Evolutionary conservation across 192 early-diverging fungal species (phyloP).

Genomic region (Coemansia sp.): DNA sequence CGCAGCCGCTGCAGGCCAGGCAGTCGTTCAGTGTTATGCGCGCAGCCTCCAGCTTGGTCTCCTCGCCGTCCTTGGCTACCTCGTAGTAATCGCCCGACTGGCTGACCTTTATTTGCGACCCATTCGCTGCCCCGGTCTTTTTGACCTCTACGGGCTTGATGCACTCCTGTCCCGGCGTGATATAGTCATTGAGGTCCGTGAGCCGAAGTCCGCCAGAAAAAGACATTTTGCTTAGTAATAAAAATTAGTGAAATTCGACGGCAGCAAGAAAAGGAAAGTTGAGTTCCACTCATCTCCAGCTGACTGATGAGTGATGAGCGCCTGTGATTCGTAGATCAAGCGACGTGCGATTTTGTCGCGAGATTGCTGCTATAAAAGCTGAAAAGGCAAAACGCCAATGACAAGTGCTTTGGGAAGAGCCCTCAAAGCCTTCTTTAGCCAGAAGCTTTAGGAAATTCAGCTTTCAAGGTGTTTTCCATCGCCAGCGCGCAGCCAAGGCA

Average conservation of each 20-base stretch:
- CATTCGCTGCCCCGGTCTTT: conserved; percentile 62
- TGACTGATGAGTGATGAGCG: too few relatives aligned
- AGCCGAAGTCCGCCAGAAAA: conserved; percentile 89
- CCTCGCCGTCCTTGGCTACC: conserved; percentile 84
- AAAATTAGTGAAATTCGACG: neutral
- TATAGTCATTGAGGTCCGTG: conserved; percentile 97
- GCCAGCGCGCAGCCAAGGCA: too few relatives aligned
- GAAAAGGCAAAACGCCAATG: too few relatives aligned
- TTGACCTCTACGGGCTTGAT: conserved; percentile 91
- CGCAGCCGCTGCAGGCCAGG: conserved; percentile 98
- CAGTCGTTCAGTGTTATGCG: conserved; percentile 95
- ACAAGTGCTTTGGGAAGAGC: too few relatives aligned
- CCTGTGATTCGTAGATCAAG: too few relatives aligned
- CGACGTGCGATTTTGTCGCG: too few relatives aligned
- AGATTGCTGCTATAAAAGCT: too few relatives aligned
- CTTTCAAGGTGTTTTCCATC: too few relatives aligned
- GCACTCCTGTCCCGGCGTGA: conserved; percentile 96
- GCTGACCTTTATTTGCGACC: conserved; percentile 76
- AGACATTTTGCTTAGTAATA: conserved; percentile 55
- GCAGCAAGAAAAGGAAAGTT: conserved; percentile 3
- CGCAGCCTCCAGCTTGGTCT: conserved; percentile 84
- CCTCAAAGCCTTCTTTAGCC: too few relatives aligned
- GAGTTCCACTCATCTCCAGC: neutral
- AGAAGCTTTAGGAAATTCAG: too few relatives aligned
- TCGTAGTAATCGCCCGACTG: conserved; percentile 86